phyloP scores from a whole-genome alignment of 768 basidiomycete species.

The Omphalotus guepiniiformis region DNA sequence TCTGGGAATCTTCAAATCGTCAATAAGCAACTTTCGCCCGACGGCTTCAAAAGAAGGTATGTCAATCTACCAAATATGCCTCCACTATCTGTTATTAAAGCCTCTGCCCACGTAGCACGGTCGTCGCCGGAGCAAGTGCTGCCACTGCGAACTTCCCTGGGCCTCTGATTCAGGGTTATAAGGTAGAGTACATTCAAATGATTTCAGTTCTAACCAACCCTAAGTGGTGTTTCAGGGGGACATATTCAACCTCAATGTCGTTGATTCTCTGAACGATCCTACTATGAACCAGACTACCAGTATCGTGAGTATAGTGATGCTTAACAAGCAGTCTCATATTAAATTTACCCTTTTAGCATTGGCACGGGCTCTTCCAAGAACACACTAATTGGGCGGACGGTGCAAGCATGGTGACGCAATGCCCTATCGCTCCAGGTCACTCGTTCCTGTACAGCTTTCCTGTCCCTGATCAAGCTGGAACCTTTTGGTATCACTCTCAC shows the following conservation, averaged over 20 bases:
- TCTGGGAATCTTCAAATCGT: constrained; percentile 2
- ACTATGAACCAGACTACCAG: constrained; percentile 34
- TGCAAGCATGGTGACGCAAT: constrained; percentile 35
- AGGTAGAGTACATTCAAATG: background rate
- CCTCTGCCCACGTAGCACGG: background rate
- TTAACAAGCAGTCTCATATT: background rate
- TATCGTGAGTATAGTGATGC: constrained; percentile 26
- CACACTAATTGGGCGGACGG: constrained; percentile 23
- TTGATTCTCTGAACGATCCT: constrained; percentile 32
- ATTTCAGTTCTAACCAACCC: background rate
- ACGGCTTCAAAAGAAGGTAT: constrained; percentile 1
- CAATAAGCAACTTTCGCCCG: constrained; percentile 5
- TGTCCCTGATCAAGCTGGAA: constrained; percentile 15
- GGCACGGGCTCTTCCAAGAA: constrained; percentile 23
- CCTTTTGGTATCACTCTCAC: constrained; percentile 31
- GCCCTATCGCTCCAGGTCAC: constrained; percentile 38
- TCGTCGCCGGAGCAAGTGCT: constrained; percentile 2
- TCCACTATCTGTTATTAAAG: background rate
- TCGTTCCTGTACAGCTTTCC: constrained; percentile 41
- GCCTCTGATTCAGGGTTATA: constrained; percentile 9
- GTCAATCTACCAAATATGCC: background rate
- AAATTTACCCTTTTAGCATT: constrained; percentile 13
- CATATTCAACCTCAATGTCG: constrained; percentile 32
- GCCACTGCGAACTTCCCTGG: constrained; percentile 5
- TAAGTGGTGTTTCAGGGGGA: constrained; percentile 26